A percentile compares a stretch with the other conserved stretches of the same genome.
Conservation (phyloP, 2,329 filamentous ascomycete species). For the Hymenoscyphus salicellus region DNA sequence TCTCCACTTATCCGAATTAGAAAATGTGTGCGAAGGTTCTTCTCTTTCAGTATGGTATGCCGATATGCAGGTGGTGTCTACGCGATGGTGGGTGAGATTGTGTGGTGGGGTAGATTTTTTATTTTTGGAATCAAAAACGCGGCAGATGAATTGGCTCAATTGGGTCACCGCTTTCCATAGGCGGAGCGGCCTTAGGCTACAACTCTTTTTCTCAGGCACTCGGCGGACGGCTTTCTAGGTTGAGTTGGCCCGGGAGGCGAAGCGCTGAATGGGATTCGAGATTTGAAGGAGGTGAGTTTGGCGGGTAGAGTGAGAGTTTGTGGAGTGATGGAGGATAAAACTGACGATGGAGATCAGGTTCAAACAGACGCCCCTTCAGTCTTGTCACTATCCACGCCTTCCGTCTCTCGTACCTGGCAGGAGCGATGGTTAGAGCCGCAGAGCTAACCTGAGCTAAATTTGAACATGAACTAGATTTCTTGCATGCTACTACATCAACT, state of each 20-base stretch:
- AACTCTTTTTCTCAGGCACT: not conserved
- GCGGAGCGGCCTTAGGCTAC: not conserved
- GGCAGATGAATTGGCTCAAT: not conserved
- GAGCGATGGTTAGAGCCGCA: not conserved
- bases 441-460: too few relatives aligned
- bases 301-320: too few relatives aligned
- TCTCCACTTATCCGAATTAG: not conserved
- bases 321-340: not conserved
- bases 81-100: constrained; percentile 3
- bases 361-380: not conserved
- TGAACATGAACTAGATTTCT: too few relatives aligned
- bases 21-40: not conserved
- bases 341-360: not conserved
- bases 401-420: not conserved
- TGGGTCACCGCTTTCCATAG: not conserved
- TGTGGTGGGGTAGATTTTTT: not conserved
- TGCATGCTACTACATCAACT: too few relatives aligned
- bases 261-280: not conserved
- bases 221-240: not conserved
- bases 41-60: not conserved
- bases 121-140: not conserved
- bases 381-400: not conserved
- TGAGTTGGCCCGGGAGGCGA: not conserved
- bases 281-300: too few relatives aligned
- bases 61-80: constrained; percentile 7